These are phyloP conservation scores for Aspergillus sp. DNA, from an alignment of 2,329 filamentous ascomycete species.

Conservation along the genomic window DNA sequence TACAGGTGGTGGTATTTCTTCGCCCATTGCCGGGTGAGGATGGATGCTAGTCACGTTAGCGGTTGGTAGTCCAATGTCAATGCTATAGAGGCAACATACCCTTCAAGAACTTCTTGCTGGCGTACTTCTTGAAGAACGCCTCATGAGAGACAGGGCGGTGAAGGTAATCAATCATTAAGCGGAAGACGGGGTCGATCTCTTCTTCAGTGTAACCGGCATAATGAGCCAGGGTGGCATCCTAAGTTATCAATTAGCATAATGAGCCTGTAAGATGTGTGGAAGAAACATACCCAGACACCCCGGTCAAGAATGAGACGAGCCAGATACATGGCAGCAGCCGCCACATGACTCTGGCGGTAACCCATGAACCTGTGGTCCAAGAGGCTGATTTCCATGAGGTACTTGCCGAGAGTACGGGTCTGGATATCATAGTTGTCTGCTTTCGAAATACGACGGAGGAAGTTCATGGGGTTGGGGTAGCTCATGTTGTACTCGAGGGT, in stretches of 20 bases:
- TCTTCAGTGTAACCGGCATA: constrained; percentile 93
- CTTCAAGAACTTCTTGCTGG: constrained; percentile 98
- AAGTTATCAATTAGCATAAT: constrained; percentile 22
- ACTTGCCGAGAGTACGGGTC: constrained; percentile 95
- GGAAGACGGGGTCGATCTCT: constrained; percentile 88
- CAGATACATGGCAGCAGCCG: constrained; percentile 92
- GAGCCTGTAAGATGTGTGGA: not conserved
- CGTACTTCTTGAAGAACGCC: constrained; percentile 99
- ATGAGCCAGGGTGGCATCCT: constrained; percentile 83
- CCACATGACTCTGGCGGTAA: constrained; percentile 85
- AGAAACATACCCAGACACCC: constrained; percentile 79
- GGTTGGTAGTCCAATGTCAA: not conserved
- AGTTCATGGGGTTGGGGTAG: constrained; percentile 99
- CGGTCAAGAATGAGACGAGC: constrained; percentile 86
- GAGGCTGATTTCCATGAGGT: constrained; percentile 94
- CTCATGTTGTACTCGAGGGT: constrained; percentile 95
- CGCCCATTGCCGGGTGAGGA: constrained; percentile 88
- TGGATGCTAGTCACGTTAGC: constrained; percentile 66
- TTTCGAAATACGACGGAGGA: constrained; percentile 96
- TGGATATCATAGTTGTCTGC: constrained; percentile 99
- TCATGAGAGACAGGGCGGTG: constrained; percentile 87
- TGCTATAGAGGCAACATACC: constrained; percentile 60
- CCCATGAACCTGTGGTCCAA: constrained; percentile 92
- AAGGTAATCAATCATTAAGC: constrained; percentile 95
- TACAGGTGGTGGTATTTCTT: constrained; percentile 67